Base-by-base conservation (phyloP, 331 rosid genomes). In the Acacia pycnantha region DNA sequence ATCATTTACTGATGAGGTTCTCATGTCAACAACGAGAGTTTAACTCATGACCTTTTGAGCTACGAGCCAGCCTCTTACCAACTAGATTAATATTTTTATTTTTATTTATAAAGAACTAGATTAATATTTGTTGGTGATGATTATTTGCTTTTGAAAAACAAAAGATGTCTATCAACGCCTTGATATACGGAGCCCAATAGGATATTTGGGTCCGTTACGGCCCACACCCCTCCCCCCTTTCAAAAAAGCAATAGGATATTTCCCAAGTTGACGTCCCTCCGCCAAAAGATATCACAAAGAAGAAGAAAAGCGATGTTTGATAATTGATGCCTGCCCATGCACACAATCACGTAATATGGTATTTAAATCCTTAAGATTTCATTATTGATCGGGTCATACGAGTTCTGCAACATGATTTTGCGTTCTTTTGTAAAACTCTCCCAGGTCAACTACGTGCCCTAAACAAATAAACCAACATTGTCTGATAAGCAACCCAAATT, bases 101-200 rank as follows among this genome's bases (percentile, higher is more conserved):
- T n/a, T n/a, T n/a, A n/a, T n/a, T n/a, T n/a, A n/a, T n/a, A n/a
- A n/a, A n/a, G n/a, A n/a, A n/a, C n/a, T n/a, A n/a, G n/a, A n/a
- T n/a, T n/a, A n/a, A n/a, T n/a, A n/a, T n/a, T n/a, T n/a, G n/a
- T n/a, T n/a, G n/a, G n/a, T n/a, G 33, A 31, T 50, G 59, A 71
- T 73, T 54, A 67, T 48, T 79, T n/a, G 62, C 74, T 68, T 81
- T 18, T 78, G 75, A 54, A 16, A 65, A 73, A 24, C 54, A 19
- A 29, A 7, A 62, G 33, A 1, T 41, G 33, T 58, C 6, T 43
- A 27, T 76, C 81, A 84, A 29, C 77, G 56, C 79, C 87, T 69
- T 70, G 76, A 77, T 44, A 6, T 18, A 41, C 82, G 81, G 81
- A 79, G 50, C 24, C 46, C 74, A 74, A 53, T 67, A 12, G n/a